Conservation (phyloP, 805 yeast species). For the Starmerella sp. region DNA sequence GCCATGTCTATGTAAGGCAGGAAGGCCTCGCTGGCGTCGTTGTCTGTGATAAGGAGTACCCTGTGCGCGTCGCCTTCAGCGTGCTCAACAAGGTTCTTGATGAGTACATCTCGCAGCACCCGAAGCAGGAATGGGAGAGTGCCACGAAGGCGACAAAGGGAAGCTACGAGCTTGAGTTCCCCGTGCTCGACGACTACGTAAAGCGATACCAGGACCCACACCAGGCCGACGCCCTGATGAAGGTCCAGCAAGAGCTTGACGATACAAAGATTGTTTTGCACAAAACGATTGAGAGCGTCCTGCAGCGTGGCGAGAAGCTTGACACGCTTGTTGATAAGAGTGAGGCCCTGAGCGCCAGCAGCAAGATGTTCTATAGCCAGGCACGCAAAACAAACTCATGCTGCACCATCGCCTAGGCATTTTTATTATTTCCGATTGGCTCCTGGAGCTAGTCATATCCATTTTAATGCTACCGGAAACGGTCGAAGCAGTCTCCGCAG, state of each 20-base stretch:
- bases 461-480: too few species aligned
- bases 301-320: conserved; percentile 92
- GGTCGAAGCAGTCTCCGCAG: too few species aligned
- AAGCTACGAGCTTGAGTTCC: conserved; percentile 41
- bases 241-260: conserved; percentile 94
- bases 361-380: conserved; percentile 91
- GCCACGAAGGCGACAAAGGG: conserved; percentile 28
- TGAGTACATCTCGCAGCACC: conserved; percentile 67
- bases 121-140: conserved; percentile 53
- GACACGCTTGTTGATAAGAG: conserved; percentile 92
- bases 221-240: conserved; percentile 94
- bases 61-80: conserved; percentile 92
- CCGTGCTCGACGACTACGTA: conserved; percentile 56
- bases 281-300: conserved; percentile 85
- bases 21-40: conserved; percentile 90
- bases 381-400: conserved; percentile 92
- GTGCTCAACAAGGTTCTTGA: conserved; percentile 81
- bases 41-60: conserved; percentile 90
- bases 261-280: conserved; percentile 94
- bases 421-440: not conserved
- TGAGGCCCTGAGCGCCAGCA: conserved; percentile 76
- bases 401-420: conserved; percentile 34
- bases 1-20: conserved; percentile 79
- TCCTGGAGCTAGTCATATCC: not conserved
- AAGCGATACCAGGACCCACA: conserved; percentile 89